phyloP scores from a whole-genome alignment of 495 filamentous ascomycete genomes.

The Aspergillus olivimuriae region DNA sequence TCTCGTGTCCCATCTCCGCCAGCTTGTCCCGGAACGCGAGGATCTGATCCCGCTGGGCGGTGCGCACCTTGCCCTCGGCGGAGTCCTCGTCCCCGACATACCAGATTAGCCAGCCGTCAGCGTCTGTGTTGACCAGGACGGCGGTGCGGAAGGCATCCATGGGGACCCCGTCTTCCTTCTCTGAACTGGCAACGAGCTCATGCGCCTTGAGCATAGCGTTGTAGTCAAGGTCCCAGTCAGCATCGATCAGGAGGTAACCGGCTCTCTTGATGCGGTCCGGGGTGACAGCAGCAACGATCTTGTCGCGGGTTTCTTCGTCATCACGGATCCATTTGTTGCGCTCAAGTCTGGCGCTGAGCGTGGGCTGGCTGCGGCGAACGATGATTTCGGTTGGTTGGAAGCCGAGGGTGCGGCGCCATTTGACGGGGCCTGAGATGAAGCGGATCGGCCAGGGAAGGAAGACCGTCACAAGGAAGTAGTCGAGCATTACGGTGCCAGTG shows the following conservation, averaged over 20 bases:
- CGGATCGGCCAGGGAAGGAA: slow-evolving; percentile 69
- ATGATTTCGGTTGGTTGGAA: slow-evolving; percentile 69
- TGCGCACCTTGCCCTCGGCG: slow-evolving; percentile 42
- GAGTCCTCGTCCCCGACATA: slow-evolving; percentile 46
- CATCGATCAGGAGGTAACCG: slow-evolving; percentile 70
- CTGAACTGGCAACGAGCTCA: slow-evolving; percentile 44
- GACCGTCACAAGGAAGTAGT: slow-evolving; percentile 63
- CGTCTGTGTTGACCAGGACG: slow-evolving; percentile 58
- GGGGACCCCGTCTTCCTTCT: slow-evolving; percentile 41
- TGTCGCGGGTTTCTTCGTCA: slow-evolving; percentile 42
- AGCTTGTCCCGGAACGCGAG: slow-evolving; percentile 67
- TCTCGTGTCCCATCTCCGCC: slow-evolving; percentile 67
- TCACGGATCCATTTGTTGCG: slow-evolving; percentile 40
- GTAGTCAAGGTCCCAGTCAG: slow-evolving; percentile 79
- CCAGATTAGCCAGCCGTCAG: slow-evolving; percentile 61
- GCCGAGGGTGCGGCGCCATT: slow-evolving; percentile 64
- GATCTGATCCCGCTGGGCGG: slow-evolving; percentile 50
- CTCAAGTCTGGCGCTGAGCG: slow-evolving; percentile 28
- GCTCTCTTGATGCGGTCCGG: slow-evolving; percentile 62
- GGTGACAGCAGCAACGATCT: slow-evolving; percentile 57
- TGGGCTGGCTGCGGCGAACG: slow-evolving; percentile 56
- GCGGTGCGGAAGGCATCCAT: slow-evolving; percentile 53
- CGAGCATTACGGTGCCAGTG: slow-evolving; percentile 54
- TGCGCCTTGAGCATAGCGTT: slow-evolving; percentile 63
- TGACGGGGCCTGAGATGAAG: slow-evolving; percentile 59